Evolutionary conservation across 306 rosid genomes (phyloP).

Genomic region (Luffa acutangula): DNA sequence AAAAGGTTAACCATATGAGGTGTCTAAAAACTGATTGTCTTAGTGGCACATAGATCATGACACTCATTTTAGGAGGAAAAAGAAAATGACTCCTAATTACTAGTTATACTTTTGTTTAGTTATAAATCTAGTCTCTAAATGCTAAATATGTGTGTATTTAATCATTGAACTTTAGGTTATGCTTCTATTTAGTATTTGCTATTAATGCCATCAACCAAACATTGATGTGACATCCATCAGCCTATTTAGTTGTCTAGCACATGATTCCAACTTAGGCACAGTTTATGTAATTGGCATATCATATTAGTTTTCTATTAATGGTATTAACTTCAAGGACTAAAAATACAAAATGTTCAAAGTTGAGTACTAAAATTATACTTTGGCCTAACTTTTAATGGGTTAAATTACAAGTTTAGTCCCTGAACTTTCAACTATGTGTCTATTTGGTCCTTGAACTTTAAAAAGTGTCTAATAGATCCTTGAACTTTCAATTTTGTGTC

Average conservation of each 20-base stretch:
- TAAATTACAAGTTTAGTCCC: too few species aligned
- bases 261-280: not conserved
- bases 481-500: too few species aligned
- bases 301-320: not conserved
- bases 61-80: not conserved
- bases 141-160: not conserved
- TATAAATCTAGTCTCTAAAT: not conserved
- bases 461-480: too few species aligned
- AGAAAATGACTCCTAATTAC: not conserved
- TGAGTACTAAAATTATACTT: not conserved
- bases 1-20: not conserved
- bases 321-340: not conserved
- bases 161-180: not conserved
- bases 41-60: not conserved
- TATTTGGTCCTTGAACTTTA: too few species aligned
- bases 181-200: not conserved
- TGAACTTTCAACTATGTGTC: too few species aligned
- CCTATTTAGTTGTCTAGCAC: not conserved
- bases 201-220: not conserved
- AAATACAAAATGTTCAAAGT: not conserved
- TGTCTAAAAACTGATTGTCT: not conserved
- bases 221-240: not conserved
- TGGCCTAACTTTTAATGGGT: not conserved
- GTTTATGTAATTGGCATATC: not conserved
- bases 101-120: not conserved